Conservation (phyloP, 2,329 filamentous ascomycete species). For the Alternaria gansuensis region DNA sequence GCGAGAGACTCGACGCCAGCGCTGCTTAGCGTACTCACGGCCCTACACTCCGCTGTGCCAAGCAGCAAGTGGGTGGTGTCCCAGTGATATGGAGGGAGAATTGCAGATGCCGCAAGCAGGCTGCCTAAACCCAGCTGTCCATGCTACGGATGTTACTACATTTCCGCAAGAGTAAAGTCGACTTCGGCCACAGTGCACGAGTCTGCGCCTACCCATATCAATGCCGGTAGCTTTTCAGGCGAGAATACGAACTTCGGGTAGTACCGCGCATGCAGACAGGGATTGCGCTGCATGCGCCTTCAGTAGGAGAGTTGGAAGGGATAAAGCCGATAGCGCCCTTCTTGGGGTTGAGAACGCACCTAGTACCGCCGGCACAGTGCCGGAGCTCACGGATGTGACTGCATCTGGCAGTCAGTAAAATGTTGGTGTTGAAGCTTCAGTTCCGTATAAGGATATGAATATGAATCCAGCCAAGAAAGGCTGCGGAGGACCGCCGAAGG, state of each 20-base stretch:
- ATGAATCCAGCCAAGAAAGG: slow-evolving; percentile 1
- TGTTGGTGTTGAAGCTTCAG: slow-evolving; percentile 1
- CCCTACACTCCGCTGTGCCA: background rate
- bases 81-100: background rate
- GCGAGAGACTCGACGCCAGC: background rate
- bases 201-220: background rate
- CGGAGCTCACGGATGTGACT: background rate
- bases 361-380: background rate
- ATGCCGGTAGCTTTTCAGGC: background rate
- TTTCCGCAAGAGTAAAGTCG: background rate
- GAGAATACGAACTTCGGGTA: slow-evolving; percentile 7
- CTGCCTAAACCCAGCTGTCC: background rate
- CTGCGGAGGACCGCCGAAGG: background rate
- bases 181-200: background rate
- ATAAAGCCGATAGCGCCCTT: background rate
- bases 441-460: slow-evolving; percentile 3
- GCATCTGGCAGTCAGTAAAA: background rate
- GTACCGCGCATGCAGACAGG: slow-evolving; percentile 10
- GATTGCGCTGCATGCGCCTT: background rate
- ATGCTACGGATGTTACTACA: background rate
- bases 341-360: background rate
- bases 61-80: background rate
- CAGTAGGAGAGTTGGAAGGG: background rate
- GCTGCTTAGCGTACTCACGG: background rate
- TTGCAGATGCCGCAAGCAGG: background rate